phyloP scores from a whole-genome alignment of 345 rosid species.

The Angophora floribunda region DNA sequence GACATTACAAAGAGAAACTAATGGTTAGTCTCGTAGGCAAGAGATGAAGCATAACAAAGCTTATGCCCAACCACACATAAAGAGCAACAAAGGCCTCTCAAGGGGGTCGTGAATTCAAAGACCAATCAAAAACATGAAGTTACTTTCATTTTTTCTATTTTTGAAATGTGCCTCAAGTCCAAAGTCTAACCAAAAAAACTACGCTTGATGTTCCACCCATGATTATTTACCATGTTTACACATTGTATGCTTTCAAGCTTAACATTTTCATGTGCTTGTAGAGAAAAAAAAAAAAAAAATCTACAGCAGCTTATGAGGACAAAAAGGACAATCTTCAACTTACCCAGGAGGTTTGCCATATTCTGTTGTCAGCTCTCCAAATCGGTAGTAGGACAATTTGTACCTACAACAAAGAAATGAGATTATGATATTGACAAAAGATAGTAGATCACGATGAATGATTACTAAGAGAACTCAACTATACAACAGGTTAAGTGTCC shows the following conservation, averaged over 20 bases:
- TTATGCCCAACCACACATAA: not conserved
- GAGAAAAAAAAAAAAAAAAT: not conserved
- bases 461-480: not conserved
- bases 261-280: not conserved
- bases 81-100: not conserved
- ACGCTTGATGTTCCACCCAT: not conserved
- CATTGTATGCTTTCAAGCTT: not conserved
- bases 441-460: not conserved
- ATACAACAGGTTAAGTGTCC: not conserved
- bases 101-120: not conserved
- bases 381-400: slow-evolving; percentile 90
- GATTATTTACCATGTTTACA: not conserved
- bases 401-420: slow-evolving; percentile 35
- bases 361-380: slow-evolving; percentile 92
- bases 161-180: not conserved
- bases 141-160: not conserved
- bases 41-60: not conserved
- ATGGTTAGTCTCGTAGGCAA: not conserved
- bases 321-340: slow-evolving; percentile 4
- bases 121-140: not conserved
- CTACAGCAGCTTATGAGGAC: not conserved
- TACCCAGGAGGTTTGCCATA: slow-evolving; percentile 95
- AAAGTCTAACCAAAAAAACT: not conserved
- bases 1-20: not conserved
- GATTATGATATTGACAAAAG: not conserved